Evolutionary conservation across 768 basidiomycete genomes (phyloP), one percentile per base, ranked within the genome.

Genomic region (Phaffia australis): DNA sequence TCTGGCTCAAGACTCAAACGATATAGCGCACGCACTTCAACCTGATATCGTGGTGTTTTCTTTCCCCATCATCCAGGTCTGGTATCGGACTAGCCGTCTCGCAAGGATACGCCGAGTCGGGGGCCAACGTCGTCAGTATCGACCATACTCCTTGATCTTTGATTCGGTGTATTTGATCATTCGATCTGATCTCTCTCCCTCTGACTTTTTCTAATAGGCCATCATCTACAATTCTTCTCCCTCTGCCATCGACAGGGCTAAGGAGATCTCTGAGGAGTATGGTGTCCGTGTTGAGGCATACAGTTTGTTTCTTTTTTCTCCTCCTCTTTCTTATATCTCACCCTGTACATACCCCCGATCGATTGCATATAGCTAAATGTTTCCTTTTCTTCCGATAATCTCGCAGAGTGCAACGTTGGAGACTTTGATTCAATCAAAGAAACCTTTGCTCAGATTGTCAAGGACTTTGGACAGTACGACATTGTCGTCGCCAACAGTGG

Each of bases 401-500:
- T 27, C 59, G 60, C 61, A 69, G 35, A 69, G 63, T 69, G 67
- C 58, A 51, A 69, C 57, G 67, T 69, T 21, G 62, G 62, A 35
- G 32, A 46, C 50, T 59, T 47, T 47, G 49, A 57, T 23, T 49
- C 42, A 18, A 64, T 63, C 50, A 49, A 60, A 29, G 35, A 51
- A n/a, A 50, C 52, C 35, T 69, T 64, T 48, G 54, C 21, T 25
- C 30, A 69, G 62, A 50, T 69, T 55, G 56, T 57, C 18, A 50
- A 49, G 29, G 67, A 64, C 27, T 69, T 69, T n/a, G 62, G 62
- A 48, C 21, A 47, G 42, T 63, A 59, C 50, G 62, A 63, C 55
- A 69, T 69, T 32, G 30, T 69, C 23, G 67, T 69, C 50, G 67
- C 67, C 63, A 69, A 69, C 67, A 63, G 62, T 23, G 67, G 67